Evolutionary conservation across 148 eudicot species (phyloP).

Genomic region (Vaccinium corymbosum): DNA sequence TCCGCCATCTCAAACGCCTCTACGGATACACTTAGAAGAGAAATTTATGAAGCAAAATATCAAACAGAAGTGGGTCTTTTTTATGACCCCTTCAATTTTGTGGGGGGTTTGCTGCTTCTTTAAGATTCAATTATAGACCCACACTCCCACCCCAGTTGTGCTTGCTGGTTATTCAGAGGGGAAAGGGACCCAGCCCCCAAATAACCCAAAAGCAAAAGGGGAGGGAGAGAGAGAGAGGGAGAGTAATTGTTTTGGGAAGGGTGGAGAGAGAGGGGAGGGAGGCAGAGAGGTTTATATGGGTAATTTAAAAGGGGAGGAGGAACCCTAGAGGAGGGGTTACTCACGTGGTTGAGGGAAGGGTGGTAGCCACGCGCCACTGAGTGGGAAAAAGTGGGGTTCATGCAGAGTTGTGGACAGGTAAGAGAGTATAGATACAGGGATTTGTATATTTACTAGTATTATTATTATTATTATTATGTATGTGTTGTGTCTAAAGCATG

Average conservation of each 20-base stretch:
- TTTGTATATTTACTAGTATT: not conserved
- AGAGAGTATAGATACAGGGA: constrained; percentile 2
- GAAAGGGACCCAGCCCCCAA: constrained; percentile 13
- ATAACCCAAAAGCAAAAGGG: not conserved
- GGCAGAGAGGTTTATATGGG: not conserved
- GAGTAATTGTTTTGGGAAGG: not conserved
- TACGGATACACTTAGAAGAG: too few species aligned
- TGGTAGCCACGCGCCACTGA: not conserved
- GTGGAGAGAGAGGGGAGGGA: not conserved
- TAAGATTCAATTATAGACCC: constrained; percentile 13
- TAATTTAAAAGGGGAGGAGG: not conserved
- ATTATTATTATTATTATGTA: too few species aligned
- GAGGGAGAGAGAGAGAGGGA: not conserved
- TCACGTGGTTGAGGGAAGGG: not conserved
- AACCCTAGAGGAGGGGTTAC: not conserved
- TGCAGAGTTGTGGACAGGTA: constrained; percentile 26
- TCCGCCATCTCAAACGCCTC: constrained; percentile 32
- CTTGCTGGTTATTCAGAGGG: not conserved
- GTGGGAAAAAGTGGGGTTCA: not conserved
- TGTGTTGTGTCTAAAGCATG: not conserved
- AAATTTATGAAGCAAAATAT: too few species aligned
- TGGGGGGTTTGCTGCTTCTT: constrained; percentile 15
- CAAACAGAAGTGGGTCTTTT: not conserved
- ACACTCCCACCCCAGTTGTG: not conserved
- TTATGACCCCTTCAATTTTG: not conserved